These are phyloP conservation scores for Triticum dicoccoides DNA, from an alignment of 176 grass and related monocot genomes.

Conservation along the genomic window DNA sequence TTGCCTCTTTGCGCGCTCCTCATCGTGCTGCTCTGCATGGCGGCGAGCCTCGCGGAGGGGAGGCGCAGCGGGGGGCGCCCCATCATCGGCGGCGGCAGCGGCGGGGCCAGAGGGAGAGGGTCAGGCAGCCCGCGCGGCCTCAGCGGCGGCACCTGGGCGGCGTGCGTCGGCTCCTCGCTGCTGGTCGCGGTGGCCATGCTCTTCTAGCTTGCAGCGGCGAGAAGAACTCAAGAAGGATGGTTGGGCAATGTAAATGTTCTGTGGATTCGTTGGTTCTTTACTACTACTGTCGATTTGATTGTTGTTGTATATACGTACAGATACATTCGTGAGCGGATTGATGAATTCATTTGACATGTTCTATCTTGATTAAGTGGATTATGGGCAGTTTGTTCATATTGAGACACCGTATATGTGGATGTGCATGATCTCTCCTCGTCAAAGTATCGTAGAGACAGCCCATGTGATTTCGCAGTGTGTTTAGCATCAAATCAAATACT, in stretches of 20 bases:
- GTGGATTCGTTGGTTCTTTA: background rate
- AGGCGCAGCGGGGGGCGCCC: background rate
- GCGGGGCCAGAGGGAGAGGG: background rate
- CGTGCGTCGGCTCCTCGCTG: conserved; percentile 27
- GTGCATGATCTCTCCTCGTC: too few relatives aligned
- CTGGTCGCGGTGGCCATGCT: conserved; percentile 32
- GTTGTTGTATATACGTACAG: background rate
- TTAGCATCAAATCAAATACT: background rate
- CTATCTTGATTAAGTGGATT: too few relatives aligned
- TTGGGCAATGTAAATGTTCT: background rate
- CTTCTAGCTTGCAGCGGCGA: background rate
- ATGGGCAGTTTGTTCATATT: background rate
- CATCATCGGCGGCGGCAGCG: conserved; percentile 10
- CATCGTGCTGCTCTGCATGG: conserved; percentile 19
- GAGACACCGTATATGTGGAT: too few relatives aligned
- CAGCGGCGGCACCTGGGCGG: conserved; percentile 40
- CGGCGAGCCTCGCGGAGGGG: conserved; percentile 25
- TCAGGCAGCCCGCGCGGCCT: conserved; percentile 2
- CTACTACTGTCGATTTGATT: too few relatives aligned
- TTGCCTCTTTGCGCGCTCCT: conserved; percentile 24
- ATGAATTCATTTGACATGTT: background rate
- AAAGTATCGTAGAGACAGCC: background rate
- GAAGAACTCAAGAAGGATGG: background rate
- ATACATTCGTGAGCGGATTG: background rate
- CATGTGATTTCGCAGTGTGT: background rate